A percentile compares a stretch with the other conserved stretches of the same genome.
phyloP scores from a whole-genome alignment of 2,329 filamentous ascomycete genomes.

The Cercospora zeae-maydis region DNA sequence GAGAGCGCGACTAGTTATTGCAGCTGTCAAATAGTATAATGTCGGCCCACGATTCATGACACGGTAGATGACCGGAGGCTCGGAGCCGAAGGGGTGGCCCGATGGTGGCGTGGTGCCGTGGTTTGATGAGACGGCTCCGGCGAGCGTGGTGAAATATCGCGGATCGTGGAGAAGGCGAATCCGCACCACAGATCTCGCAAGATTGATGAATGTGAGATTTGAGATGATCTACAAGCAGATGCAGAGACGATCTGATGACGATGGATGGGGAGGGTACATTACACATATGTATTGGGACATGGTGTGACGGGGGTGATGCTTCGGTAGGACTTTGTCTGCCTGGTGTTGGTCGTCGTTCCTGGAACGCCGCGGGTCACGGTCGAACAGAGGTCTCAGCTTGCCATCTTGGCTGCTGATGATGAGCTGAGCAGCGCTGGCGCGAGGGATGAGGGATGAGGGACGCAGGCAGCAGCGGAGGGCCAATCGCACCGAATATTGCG shows the following conservation, averaged over 20 bases:
- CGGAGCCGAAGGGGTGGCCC: background rate
- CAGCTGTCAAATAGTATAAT: conserved; percentile 10
- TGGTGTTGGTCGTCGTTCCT: background rate
- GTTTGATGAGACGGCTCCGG: background rate
- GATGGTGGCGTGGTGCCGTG: conserved; percentile 1
- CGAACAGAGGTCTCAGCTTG: background rate
- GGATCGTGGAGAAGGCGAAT: background rate
- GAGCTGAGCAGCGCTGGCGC: background rate
- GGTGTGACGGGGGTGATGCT: conserved; percentile 3
- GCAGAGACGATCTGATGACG: background rate
- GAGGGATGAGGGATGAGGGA: background rate
- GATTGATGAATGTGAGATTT: no score
- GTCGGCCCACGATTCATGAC: background rate
- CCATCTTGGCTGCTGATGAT: background rate
- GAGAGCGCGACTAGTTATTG: background rate
- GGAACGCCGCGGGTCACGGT: background rate
- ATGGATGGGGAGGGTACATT: no score
- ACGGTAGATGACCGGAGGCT: background rate
- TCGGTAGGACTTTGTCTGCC: no score
- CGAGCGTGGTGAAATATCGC: no score
- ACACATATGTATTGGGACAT: conserved; percentile 6
- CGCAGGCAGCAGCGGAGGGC: no score
- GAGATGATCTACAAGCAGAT: background rate
- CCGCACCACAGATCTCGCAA: conserved; percentile 1
- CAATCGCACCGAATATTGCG: conserved; percentile 1